Conservation (phyloP, 148 eudicot genomes). For the Fagopyrum homotropicum region DNA sequence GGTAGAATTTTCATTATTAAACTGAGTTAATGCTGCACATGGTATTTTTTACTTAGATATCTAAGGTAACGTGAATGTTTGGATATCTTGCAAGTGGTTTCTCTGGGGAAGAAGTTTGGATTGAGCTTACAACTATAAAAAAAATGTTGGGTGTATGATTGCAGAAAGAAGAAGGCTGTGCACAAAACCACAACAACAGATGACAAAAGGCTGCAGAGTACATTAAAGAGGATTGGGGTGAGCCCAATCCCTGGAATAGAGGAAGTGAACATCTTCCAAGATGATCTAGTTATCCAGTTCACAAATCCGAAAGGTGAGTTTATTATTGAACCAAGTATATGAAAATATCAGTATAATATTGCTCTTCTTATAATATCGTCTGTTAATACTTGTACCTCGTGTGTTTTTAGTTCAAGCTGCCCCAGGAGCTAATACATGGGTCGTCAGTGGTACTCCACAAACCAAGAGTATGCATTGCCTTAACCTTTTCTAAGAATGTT, state of each 20-base stretch:
- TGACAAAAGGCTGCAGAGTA: constrained; percentile 87
- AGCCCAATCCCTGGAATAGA: constrained; percentile 81
- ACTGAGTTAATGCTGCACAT: neutral
- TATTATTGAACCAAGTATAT: neutral
- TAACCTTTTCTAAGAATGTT: neutral
- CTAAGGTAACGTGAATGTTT: neutral
- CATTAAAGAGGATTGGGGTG: constrained; percentile 87
- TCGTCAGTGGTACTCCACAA: constrained; percentile 89
- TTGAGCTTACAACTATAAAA: neutral
- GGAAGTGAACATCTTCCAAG: constrained; percentile 89
- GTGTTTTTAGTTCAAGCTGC: constrained; percentile 86
- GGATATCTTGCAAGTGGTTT: neutral
- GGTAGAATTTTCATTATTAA: neutral
- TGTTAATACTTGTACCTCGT: neutral
- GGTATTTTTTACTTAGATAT: neutral
- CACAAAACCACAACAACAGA: constrained; percentile 90
- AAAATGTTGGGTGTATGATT: neutral
- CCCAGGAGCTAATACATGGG: constrained; percentile 90
- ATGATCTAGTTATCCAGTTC: constrained; percentile 84
- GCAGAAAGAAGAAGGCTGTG: constrained; percentile 94
- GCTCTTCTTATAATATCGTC: neutral
- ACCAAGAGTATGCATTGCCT: constrained; percentile 52
- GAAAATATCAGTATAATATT: neutral
- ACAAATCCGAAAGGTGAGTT: constrained; percentile 66
- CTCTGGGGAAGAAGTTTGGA: neutral